Percentiles rank a stretch among this genome's conserved stretches.
Conservation (phyloP, 2,329 filamentous ascomycete species). For the Pseudogymnoascus sp. region DNA sequence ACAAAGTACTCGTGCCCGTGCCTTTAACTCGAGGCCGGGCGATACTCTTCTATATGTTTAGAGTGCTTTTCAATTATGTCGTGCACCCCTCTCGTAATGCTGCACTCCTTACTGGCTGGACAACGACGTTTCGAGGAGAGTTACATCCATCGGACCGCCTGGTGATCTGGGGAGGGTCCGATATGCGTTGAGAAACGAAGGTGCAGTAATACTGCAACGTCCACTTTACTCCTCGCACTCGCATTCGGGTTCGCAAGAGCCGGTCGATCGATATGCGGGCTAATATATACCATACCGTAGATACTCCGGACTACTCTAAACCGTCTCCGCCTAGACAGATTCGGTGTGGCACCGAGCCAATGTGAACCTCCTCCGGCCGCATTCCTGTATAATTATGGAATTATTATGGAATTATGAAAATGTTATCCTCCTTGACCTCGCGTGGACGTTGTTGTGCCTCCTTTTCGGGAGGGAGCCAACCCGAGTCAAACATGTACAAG, state of each 20-base stretch:
- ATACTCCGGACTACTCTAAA: not conserved
- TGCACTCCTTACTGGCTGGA: not conserved
- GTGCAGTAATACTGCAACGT: not conserved
- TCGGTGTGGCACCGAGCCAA: not conserved
- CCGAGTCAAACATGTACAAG: not conserved
- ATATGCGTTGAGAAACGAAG: not conserved
- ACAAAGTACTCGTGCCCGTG: not conserved
- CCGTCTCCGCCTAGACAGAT: not conserved
- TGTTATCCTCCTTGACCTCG: not conserved
- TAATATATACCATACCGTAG: not conserved
- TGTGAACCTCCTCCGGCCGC: not conserved
- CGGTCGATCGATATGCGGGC: not conserved
- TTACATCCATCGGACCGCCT: not conserved
- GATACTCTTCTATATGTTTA: not conserved
- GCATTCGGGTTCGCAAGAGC: not conserved
- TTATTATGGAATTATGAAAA: slow-evolving; percentile 5
- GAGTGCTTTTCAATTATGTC: not conserved
- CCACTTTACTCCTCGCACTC: not conserved
- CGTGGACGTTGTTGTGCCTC: not conserved
- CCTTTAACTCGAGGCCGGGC: not conserved
- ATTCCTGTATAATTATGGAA: not conserved
- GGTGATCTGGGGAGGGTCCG: not conserved
- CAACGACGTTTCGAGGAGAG: not conserved
- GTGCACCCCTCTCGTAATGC: not conserved
- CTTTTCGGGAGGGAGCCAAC: not conserved